Evolutionary conservation across 176 grass and related monocot genomes (phyloP).

Genomic region (Paspalum notatum): DNA sequence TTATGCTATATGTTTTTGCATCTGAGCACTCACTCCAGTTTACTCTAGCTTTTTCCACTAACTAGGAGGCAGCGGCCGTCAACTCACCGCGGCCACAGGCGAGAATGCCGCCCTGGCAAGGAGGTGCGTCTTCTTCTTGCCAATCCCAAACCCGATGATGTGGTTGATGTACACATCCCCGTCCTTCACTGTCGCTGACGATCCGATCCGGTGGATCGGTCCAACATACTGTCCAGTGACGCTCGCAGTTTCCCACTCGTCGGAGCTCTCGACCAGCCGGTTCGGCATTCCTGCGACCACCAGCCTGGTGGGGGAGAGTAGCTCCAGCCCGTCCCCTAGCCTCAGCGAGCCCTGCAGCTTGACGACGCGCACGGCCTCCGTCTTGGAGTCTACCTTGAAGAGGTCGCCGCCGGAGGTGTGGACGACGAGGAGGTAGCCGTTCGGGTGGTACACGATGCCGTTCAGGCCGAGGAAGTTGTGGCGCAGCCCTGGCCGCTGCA

Average conservation of each 20-base stretch:
- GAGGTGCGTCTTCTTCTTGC: conserved; percentile 76
- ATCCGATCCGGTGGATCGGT: conserved; percentile 59
- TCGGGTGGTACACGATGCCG: conserved; percentile 79
- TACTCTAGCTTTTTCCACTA: no score
- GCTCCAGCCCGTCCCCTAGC: conserved; percentile 77
- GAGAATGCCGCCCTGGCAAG: conserved; percentile 74
- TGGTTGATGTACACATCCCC: conserved; percentile 86
- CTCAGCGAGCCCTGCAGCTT: conserved; percentile 60
- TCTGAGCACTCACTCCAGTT: no score
- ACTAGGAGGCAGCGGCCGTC: not conserved
- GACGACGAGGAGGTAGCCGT: conserved; percentile 83
- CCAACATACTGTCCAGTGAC: conserved; percentile 67
- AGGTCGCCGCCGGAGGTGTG: conserved; percentile 81
- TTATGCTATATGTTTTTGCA: no score
- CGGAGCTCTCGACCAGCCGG: conserved; percentile 74
- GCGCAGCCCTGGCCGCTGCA: conserved; percentile 47
- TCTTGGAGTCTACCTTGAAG: conserved; percentile 65
- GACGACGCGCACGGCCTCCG: conserved; percentile 54
- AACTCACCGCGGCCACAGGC: conserved; percentile 34
- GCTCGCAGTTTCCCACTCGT: conserved; percentile 77
- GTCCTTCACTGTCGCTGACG: conserved; percentile 83
- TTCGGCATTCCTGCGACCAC: conserved; percentile 65
- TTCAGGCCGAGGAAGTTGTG: conserved; percentile 76
- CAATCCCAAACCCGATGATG: conserved; percentile 68
- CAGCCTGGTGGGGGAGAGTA: conserved; percentile 68